Percentiles rank a stretch among this genome's conserved stretches.
Evolutionary conservation across 345 rosid genomes (phyloP).

Genomic region (Leavenworthia alabamica): DNA sequence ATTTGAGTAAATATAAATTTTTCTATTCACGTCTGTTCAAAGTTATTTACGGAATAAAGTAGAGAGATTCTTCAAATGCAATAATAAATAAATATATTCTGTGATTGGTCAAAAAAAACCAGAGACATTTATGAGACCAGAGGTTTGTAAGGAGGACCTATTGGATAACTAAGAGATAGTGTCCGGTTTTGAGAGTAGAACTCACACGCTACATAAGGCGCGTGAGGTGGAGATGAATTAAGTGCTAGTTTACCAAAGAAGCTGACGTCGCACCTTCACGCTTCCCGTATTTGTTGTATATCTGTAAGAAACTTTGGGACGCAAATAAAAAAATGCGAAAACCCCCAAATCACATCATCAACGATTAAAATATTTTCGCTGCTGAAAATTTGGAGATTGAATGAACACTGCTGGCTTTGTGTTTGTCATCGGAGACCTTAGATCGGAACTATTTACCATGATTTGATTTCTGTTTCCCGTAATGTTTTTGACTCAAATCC

Average conservation of each 20-base stretch:
- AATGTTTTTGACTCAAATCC: neutral
- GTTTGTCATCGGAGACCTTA: neutral
- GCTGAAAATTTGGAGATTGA: slow-evolving; percentile 13
- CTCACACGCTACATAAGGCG: neutral
- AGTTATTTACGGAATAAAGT: neutral
- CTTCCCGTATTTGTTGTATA: neutral
- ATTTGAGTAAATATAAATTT: too few species aligned
- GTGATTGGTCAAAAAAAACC: neutral
- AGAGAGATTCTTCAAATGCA: neutral
- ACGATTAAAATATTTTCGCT: slow-evolving; percentile 4
- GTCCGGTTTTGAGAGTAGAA: neutral
- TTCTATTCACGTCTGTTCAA: neutral
- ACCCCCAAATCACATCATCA: slow-evolving; percentile 1
- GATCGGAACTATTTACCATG: neutral
- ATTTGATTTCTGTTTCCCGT: neutral
- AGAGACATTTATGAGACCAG: neutral
- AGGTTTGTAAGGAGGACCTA: neutral
- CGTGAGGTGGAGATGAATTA: neutral
- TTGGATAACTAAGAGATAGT: neutral
- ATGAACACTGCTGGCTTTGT: neutral
- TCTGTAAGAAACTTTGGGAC: neutral
- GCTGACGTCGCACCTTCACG: slow-evolving; percentile 15
- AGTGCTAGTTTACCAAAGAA: neutral
- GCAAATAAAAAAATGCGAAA: neutral
- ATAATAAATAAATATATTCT: neutral